Base-by-base conservation (phyloP, 768 basidiomycete genomes). In the Phylloporus arenicola region DNA sequence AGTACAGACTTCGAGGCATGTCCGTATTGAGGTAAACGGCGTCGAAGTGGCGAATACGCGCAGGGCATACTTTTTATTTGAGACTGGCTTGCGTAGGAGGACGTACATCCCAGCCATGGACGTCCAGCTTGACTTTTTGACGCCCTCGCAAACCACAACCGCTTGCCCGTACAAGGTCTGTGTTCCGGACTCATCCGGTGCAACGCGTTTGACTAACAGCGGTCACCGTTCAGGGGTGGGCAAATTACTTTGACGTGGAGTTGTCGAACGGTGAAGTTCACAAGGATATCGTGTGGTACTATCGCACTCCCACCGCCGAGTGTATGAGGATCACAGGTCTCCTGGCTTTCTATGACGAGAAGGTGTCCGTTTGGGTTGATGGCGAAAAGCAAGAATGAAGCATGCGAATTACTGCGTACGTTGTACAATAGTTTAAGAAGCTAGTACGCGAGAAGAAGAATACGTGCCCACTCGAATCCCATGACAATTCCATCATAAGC, bases 81-180 rank as follows among this genome's bases (percentile, higher is more conserved):
- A 85, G 58, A 84, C 81, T 3, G 63, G 72, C 24, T 66, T 84
- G 27, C 77, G 72, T 2, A 73, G 76, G 39, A 74, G 84, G 43
- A 81, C 75, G 4, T 84, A 84, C 62, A 78, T 86, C 20, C 81
- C 82, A 1, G 75, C 77, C 64, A 73, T 72, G 12, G 79, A 84
- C 61, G 76, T 73, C 49, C 68, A 68, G 27, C 56, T 83, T 47
- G 79, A 80, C 22, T 62, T 80, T 4, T 70, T 84, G 53, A 64
- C 58, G 30, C 68, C 71, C 7, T 81, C 83, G 4, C 63, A 75
- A 11, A 65, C 72, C 8, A 74, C 62, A 0, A 76, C 77, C 0
- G 64, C 58, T 19, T 86, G 83, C 57, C 83, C 82, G 1, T 86
- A 84, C 72, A 85, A 86, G 76, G 84, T 79, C 43, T 14, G 52